A percentile compares a stretch with the other conserved stretches of the same genome.
phyloP scores from a whole-genome alignment of 441 rosid species.

The Macaranga tanarius region DNA sequence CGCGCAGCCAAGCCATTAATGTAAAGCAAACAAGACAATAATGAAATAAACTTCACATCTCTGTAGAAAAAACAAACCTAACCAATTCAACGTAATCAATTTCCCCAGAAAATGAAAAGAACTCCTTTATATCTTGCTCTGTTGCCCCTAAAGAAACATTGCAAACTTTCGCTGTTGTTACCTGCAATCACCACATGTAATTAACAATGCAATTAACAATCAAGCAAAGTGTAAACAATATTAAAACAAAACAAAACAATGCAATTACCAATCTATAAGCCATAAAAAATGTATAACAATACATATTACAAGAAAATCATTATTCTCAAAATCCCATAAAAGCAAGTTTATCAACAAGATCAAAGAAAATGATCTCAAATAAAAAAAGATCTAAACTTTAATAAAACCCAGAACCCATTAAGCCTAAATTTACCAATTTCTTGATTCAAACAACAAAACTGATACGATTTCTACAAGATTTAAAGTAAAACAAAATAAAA shows the following conservation, averaged over 20 bases:
- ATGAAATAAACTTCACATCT: background rate
- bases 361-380: background rate
- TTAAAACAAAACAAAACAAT: too few species aligned
- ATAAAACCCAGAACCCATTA: too few species aligned
- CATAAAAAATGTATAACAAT: background rate
- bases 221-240: background rate
- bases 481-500: too few species aligned
- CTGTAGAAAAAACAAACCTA: slow-evolving; percentile 33
- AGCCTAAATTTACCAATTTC: too few species aligned
- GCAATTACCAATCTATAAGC: background rate
- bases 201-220: background rate
- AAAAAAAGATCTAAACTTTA: too few species aligned
- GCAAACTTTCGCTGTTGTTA: slow-evolving; percentile 58
- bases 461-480: too few species aligned
- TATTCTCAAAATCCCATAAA: background rate
- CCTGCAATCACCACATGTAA: slow-evolving; percentile 32
- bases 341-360: background rate
- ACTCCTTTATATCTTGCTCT: slow-evolving; percentile 59
- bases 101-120: slow-evolving; percentile 80
- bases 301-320: background rate
- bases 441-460: too few species aligned
- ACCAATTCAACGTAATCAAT: slow-evolving; percentile 56
- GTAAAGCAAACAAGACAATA: background rate
- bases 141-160: slow-evolving; percentile 54
- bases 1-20: too few species aligned